Evolutionary conservation across 1,284 basidiomycete genomes (phyloP).

Genomic region (Cutaneotrichosporon cavernicola): DNA sequence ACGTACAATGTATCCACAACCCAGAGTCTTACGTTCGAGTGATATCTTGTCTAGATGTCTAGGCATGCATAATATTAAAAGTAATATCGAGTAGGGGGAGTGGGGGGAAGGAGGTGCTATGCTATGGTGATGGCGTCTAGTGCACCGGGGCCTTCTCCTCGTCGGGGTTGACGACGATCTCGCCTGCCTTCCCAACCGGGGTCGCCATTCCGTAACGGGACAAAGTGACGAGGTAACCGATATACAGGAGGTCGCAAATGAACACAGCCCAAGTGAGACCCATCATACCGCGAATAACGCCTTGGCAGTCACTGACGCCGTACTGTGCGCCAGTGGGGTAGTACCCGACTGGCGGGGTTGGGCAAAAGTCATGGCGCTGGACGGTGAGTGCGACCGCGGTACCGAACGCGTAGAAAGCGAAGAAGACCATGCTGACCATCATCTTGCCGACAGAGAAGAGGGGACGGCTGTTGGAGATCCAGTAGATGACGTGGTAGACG

Average conservation of each 20-base stretch:
- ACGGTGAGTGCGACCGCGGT: conserved; percentile 31
- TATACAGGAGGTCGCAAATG: conserved; percentile 33
- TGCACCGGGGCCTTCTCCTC: conserved; percentile 14
- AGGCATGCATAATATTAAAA: not conserved
- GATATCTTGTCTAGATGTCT: not conserved
- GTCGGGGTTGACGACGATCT: not conserved
- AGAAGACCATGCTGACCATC: conserved; percentile 26
- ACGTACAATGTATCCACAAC: too few relatives aligned
- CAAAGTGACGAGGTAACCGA: conserved; percentile 27
- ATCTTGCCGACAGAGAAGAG: conserved; percentile 28
- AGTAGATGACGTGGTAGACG: conserved; percentile 24
- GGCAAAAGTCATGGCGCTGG: conserved; percentile 8
- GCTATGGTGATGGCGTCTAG: conserved; percentile 6
- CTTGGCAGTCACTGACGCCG: conserved; percentile 28
- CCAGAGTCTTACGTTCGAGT: too few relatives aligned
- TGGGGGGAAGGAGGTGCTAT: not conserved
- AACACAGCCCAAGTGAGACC: conserved; percentile 18
- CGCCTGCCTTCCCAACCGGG: conserved; percentile 29
- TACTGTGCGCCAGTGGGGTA: conserved; percentile 22
- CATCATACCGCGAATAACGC: conserved; percentile 29
- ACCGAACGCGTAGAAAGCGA: conserved; percentile 30
- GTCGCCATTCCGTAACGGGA: conserved; percentile 22
- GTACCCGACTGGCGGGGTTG: not conserved
- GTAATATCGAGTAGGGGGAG: not conserved
- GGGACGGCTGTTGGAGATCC: conserved; percentile 21